Conservation (phyloP, 441 rosid species). For the Viola pubescens region DNA sequence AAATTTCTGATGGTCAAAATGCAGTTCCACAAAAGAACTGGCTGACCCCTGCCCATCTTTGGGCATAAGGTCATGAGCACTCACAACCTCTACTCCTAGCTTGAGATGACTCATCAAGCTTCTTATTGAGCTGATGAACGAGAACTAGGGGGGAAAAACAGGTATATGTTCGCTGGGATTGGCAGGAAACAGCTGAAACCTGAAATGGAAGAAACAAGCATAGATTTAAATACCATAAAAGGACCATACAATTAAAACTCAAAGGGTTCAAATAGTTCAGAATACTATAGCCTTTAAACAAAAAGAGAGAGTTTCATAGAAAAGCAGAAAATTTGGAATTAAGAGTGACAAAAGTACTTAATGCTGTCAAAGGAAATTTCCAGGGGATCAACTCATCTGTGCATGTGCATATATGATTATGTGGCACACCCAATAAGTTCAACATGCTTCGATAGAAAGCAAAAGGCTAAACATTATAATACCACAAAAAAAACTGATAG, state of each 20-base stretch:
- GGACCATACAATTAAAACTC: too few species aligned
- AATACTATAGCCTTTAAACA: too few species aligned
- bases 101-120: conserved; percentile 54
- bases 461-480: too few species aligned
- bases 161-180: conserved; percentile 4
- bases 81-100: conserved; percentile 81
- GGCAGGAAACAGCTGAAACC: conserved; percentile 16
- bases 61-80: conserved; percentile 64
- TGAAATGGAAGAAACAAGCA: conserved; percentile 14
- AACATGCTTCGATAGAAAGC: too few species aligned
- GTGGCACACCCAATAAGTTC: too few species aligned
- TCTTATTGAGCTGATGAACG: not conserved
- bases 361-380: not conserved
- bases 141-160: not conserved
- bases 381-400: not conserved
- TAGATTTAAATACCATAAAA: too few species aligned
- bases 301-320: too few species aligned
- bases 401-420: too few species aligned
- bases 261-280: too few species aligned
- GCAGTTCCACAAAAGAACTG: conserved; percentile 68
- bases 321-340: not conserved
- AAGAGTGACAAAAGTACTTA: not conserved
- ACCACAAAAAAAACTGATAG: too few species aligned
- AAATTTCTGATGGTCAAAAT: conserved; percentile 67
- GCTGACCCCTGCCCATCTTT: conserved; percentile 58